Conservation (phyloP, 2,329 filamentous ascomycete species). For the Teratosphaeria gauchensis region DNA sequence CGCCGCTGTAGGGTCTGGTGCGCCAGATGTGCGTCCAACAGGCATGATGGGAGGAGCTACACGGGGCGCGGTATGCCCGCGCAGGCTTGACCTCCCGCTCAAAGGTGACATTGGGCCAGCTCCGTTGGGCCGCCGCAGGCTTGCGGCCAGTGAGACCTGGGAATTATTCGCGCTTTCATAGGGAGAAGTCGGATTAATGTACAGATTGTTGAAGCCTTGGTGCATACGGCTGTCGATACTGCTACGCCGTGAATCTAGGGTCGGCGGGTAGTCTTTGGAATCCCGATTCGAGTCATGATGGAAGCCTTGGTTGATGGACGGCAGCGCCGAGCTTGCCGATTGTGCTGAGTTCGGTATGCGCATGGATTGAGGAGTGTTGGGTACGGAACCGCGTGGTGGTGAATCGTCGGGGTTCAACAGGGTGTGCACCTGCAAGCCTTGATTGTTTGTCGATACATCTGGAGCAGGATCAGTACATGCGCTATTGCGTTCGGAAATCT, state of each 20-base stretch:
- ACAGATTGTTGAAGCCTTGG: slow-evolving; percentile 59
- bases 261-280: slow-evolving; percentile 36
- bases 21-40: slow-evolving; percentile 51
- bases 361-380: slow-evolving; percentile 35
- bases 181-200: slow-evolving; percentile 55
- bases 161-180: slow-evolving; percentile 71
- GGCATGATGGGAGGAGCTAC: slow-evolving; percentile 70
- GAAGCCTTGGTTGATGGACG: slow-evolving; percentile 49
- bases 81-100: slow-evolving; percentile 23
- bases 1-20: slow-evolving; percentile 55
- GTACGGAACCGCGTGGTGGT: slow-evolving; percentile 32
- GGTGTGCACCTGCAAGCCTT: slow-evolving; percentile 40
- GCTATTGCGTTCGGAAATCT: neutral
- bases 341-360: slow-evolving; percentile 28
- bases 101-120: slow-evolving; percentile 37
- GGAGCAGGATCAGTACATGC: neutral
- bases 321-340: slow-evolving; percentile 29
- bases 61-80: slow-evolving; percentile 40
- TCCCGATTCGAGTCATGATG: slow-evolving; percentile 25
- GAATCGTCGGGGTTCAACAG: slow-evolving; percentile 43
- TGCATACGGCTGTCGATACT: slow-evolving; percentile 75
- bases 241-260: slow-evolving; percentile 56
- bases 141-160: slow-evolving; percentile 63
- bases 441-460: slow-evolving; percentile 33
- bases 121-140: slow-evolving; percentile 46